Evolutionary conservation across 2,329 filamentous ascomycete species (phyloP), one percentile per base, ranked within the genome.

Genomic region (Stromatinia cepivora): DNA sequence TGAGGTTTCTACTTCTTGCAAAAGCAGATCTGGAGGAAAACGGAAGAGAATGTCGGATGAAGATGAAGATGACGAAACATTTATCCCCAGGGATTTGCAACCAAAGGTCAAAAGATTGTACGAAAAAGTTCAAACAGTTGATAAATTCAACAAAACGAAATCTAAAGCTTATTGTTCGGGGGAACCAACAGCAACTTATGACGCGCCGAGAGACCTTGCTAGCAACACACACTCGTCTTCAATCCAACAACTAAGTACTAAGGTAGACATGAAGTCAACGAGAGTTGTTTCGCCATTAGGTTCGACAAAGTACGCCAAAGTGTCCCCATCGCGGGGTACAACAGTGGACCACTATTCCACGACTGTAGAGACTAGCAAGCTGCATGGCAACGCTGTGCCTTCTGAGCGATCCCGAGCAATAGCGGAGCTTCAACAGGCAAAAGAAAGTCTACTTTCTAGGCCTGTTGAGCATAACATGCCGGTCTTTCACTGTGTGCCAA

Each of bases 331-430:
- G 15, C 45, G 28, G 34, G 45, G 4, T 25, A 17, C 13, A 50
- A 22, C 10, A 25, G 22, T 50, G 20, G 22, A 25, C 7, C 59
- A 25, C 15, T n/a, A 28, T 13, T 64, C 22, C 28, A 11, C n/a
- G 15, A 17, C 45, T 17, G 45, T 34, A 6, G 15, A 17, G 11
- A 36, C 28, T 62, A n/a, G 13, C 11, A 50, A 48, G 6, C 13
- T 64, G 17, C 31, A 28, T 20, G n/a, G 46, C 17, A 34, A 64
- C 22, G 61, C 61, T 52, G 46, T 64, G 20, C 61, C 61, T 9
- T 64, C 61, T 52, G 61, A 52, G 22, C 46, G 61, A 52, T 64
- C 61, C 15, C 46, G 46, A 22, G n/a, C 46, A 28, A 64, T 64
- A 52, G 61, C 34, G 1, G 31, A 64, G 61, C n/a, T 64, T 52